A percentile compares a stretch with the other conserved stretches of the same genome.
Conservation (phyloP, 345 rosid genomes). For the Populus euphratica region DNA sequence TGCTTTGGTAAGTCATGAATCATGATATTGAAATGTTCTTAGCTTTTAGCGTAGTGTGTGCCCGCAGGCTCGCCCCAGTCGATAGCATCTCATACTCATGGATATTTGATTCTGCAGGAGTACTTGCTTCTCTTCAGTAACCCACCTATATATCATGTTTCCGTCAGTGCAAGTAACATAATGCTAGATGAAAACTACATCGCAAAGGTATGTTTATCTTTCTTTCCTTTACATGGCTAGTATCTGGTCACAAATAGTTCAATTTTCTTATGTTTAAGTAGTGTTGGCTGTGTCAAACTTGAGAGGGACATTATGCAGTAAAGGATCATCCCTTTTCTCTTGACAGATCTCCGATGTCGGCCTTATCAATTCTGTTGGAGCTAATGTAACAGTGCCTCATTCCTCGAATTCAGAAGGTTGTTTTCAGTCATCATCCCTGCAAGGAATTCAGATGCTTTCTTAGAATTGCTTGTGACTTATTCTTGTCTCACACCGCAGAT, state of each 20-base stretch:
- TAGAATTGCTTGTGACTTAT: neutral
- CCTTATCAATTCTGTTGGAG: conserved; percentile 35
- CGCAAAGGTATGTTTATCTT: conserved; percentile 51
- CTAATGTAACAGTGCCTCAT: conserved; percentile 29
- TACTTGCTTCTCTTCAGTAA: conserved; percentile 75
- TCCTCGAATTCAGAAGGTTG: conserved; percentile 52
- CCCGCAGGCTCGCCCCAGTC: neutral
- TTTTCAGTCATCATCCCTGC: neutral
- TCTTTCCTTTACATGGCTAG: neutral
- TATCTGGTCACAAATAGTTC: neutral
- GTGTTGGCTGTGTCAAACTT: neutral
- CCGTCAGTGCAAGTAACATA: conserved; percentile 74
- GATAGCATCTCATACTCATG: neutral
- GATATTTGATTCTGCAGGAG: conserved; percentile 50
- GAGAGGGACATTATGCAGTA: neutral
- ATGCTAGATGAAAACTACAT: conserved; percentile 85
- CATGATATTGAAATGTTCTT: neutral
- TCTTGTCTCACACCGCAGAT: conserved; percentile 26
- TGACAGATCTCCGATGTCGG: conserved; percentile 68
- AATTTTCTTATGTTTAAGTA: neutral
- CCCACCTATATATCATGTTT: conserved; percentile 59
- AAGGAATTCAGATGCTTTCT: neutral
- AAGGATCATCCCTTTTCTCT: conserved; percentile 4
- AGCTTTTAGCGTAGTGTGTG: neutral
- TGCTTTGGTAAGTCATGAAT: conserved; percentile 62